Conservation (phyloP, 331 rosid species). For the Acacia pycnantha region DNA sequence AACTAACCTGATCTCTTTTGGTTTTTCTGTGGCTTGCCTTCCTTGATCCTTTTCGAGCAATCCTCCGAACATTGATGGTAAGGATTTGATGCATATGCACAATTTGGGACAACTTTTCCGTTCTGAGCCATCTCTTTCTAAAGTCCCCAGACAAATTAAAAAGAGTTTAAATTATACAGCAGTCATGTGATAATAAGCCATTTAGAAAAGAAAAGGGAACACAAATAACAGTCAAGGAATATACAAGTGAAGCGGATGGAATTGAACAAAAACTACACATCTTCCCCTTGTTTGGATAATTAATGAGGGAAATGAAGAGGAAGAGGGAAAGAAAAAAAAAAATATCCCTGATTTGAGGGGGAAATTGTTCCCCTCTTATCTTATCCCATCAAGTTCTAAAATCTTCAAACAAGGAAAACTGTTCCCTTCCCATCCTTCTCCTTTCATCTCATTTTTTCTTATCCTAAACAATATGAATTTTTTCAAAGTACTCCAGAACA, state of each 20-base stretch:
- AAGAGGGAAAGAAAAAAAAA: background rate
- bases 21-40: constrained; percentile 51
- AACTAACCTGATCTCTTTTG: constrained; percentile 59
- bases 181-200: background rate
- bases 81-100: constrained; percentile 72
- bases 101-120: constrained; percentile 54
- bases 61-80: constrained; percentile 82
- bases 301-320: background rate
- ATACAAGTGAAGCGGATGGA: background rate
- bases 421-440: background rate
- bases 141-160: constrained; percentile 16
- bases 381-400: background rate
- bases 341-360: background rate
- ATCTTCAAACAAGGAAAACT: background rate
- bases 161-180: background rate
- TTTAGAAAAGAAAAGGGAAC: background rate
- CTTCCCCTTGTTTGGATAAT: background rate
- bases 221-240: background rate
- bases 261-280: background rate
- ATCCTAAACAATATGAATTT: background rate
- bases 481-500: background rate
- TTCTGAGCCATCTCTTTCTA: constrained; percentile 57
- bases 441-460: background rate
- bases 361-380: background rate
- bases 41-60: constrained; percentile 65